Conservation (phyloP, 139 green algal species). For the Deuterostichococcus epilithicus region DNA sequence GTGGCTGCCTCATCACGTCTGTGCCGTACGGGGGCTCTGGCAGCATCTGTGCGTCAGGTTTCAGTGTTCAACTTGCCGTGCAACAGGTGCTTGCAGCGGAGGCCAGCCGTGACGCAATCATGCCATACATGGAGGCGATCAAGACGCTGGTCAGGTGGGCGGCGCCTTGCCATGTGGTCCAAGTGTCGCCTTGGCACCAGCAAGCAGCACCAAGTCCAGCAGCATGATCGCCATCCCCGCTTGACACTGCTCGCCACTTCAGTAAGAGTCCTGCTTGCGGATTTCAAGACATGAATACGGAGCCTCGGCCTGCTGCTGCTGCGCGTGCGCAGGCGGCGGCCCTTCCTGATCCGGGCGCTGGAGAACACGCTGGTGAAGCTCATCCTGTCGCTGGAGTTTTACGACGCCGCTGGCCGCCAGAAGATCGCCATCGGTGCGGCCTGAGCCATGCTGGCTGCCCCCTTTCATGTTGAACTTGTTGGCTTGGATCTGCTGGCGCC, state of each 20-base stretch:
- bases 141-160: constrained; percentile 66
- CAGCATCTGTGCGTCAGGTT: neutral
- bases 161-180: no score
- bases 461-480: no score
- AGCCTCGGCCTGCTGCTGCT: no score
- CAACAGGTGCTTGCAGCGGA: constrained; percentile 63
- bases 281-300: neutral
- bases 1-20: neutral
- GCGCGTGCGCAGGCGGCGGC: constrained; percentile 76
- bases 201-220: no score
- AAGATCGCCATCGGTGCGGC: constrained; percentile 77
- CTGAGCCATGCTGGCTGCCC: neutral
- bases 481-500: no score
- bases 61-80: neutral
- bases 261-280: neutral
- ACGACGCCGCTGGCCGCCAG: constrained; percentile 61
- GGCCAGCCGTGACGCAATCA: constrained; percentile 54
- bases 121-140: constrained; percentile 84
- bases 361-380: constrained; percentile 91
- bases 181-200: no score
- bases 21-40: neutral
- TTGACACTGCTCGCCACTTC: neutral
- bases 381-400: constrained; percentile 86
- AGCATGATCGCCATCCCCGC: no score
- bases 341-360: constrained; percentile 90